Evolutionary conservation across 1,139 yeast genomes (phyloP).

Genomic region (Eremothecium cymbalariae): DNA sequence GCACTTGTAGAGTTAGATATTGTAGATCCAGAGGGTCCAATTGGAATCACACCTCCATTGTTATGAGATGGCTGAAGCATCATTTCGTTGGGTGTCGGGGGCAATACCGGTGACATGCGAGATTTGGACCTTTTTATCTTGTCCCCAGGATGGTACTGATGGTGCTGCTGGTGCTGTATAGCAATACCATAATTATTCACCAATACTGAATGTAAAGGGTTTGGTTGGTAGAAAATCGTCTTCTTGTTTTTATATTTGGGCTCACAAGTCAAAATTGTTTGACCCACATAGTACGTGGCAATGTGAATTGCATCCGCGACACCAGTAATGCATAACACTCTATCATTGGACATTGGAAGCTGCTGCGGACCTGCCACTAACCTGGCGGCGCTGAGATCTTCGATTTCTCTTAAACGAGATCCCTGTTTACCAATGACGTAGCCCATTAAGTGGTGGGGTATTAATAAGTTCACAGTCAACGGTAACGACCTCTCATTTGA

Average conservation of each 20-base stretch:
- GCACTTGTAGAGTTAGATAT: background rate
- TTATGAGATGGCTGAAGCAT: background rate
- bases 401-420: conserved; percentile 67
- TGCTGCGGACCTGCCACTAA: conserved; percentile 70
- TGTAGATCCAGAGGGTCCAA: background rate
- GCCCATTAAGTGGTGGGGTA: conserved; percentile 80
- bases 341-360: conserved; percentile 72
- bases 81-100: conserved; percentile 2
- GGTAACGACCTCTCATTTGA: conserved; percentile 36
- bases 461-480: conserved; percentile 51
- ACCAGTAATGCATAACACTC: conserved; percentile 64
- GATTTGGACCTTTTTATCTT: conserved; percentile 12
- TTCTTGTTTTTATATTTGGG: conserved; percentile 44
- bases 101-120: conserved; percentile 2
- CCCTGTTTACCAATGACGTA: conserved; percentile 78
- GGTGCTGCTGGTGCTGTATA: conserved; percentile 21
- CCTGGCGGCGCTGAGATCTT: conserved; percentile 73
- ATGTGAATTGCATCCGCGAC: conserved; percentile 84
- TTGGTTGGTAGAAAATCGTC: conserved; percentile 59
- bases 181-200: conserved; percentile 15
- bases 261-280: conserved; percentile 54
- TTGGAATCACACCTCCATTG: background rate
- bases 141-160: conserved; percentile 22
- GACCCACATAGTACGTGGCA: conserved; percentile 68
- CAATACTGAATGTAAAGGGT: conserved; percentile 30